Evolutionary conservation across 225 moss, liverwort and hornwort species (phyloP).

Genomic region (Climacium dendroides): DNA sequence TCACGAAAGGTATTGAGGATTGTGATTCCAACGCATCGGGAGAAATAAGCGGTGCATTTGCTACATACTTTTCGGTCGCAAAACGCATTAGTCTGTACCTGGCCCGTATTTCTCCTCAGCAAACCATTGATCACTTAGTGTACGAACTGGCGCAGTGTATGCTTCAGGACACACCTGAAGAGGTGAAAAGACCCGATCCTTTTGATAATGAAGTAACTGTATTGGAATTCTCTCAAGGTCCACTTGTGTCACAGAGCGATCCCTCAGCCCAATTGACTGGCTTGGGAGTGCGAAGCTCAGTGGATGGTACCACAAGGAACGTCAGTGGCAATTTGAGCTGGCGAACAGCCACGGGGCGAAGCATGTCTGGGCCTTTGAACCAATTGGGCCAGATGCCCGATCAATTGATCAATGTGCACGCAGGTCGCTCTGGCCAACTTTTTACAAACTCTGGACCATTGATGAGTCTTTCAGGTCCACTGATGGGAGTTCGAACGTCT

Average conservation of each 20-base stretch:
- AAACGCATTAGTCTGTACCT: constrained; percentile 94
- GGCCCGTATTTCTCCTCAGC: constrained; percentile 96
- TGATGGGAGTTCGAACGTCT: constrained; percentile 87
- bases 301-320: constrained; percentile 81
- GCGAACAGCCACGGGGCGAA: constrained; percentile 92
- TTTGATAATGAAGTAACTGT: constrained; percentile 60
- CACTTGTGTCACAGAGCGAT: constrained; percentile 60
- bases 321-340: constrained; percentile 98
- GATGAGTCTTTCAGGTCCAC: constrained; percentile 87
- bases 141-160: constrained; percentile 88
- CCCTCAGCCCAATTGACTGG: constrained; percentile 72
- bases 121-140: constrained; percentile 97
- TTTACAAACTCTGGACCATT: constrained; percentile 95
- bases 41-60: constrained; percentile 98
- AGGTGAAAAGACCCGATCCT: constrained; percentile 65
- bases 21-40: constrained; percentile 97
- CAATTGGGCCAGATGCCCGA: constrained; percentile 86
- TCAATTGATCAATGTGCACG: constrained; percentile 73
- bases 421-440: constrained; percentile 92
- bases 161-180: constrained; percentile 93
- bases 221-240: constrained; percentile 95
- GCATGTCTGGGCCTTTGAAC: constrained; percentile 91
- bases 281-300: constrained; percentile 63
- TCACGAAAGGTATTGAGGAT: constrained; percentile 97
- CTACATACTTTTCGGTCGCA: constrained; percentile 96